Conservation (phyloP, 2,329 filamentous ascomycete genomes). For the Aspergillus terreus region DNA sequence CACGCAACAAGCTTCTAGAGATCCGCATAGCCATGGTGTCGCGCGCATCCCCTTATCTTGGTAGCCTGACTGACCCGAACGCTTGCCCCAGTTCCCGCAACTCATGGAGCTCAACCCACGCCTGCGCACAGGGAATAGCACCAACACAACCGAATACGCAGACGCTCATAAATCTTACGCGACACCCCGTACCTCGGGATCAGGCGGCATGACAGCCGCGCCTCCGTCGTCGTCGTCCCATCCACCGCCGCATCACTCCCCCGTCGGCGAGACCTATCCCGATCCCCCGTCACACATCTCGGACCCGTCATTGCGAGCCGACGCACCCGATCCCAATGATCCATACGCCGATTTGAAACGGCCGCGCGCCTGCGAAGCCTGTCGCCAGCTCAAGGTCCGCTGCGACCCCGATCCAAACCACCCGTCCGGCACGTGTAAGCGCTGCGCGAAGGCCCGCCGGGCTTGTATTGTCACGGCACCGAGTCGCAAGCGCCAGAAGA, state of each 20-base stretch:
- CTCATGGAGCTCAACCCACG: slow-evolving; percentile 35
- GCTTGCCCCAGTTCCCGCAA: slow-evolving; percentile 12
- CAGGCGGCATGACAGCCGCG: no score
- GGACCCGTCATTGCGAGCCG: background rate
- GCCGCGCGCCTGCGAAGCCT: slow-evolving; percentile 70
- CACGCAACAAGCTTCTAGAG: background rate
- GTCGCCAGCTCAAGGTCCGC: slow-evolving; percentile 73
- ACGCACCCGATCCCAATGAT: slow-evolving; percentile 16
- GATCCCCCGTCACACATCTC: slow-evolving; percentile 17
- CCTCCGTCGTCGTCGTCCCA: background rate
- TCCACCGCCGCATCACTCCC: background rate
- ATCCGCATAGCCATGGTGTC: background rate
- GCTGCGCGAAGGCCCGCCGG: slow-evolving; percentile 77
- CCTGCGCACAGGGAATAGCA: slow-evolving; percentile 15
- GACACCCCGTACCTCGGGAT: no score
- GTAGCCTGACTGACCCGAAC: slow-evolving; percentile 8
- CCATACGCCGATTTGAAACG: slow-evolving; percentile 56
- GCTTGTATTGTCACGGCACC: slow-evolving; percentile 73
- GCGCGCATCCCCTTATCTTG: background rate
- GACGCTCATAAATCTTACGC: no score
- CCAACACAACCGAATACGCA: slow-evolving; percentile 8
- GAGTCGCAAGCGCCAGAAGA: slow-evolving; percentile 78
- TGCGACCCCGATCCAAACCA: slow-evolving; percentile 71
- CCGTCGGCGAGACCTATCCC: slow-evolving; percentile 19
- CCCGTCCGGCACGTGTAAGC: slow-evolving; percentile 63